Evolutionary conservation across 805 yeast genomes (phyloP), one percentile per base, ranked within the genome.

Genomic region (Candida bentonensis): DNA sequence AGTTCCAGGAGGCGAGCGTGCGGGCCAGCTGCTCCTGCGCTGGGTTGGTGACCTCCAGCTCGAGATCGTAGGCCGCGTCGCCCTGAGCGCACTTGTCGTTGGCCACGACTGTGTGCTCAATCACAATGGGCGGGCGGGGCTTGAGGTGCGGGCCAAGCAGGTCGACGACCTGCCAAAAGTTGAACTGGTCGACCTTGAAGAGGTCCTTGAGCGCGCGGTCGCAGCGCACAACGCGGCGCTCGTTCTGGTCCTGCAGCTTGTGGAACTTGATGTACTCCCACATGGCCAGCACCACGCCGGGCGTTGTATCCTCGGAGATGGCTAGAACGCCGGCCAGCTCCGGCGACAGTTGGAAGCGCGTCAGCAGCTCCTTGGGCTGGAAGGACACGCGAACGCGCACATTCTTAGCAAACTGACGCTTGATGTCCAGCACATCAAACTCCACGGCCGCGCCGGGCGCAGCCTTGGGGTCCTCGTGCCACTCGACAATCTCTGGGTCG

Each of bases 381-480:
- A 92, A 71, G 3, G 86, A 82, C 45, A 92, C 78, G 45, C 76
- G 76, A 42, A 83, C 76, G 40, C 74, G 69, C 42, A 88, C 65
- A 46, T 78, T 78, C 46, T 69, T 71, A 21, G 68, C 64, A 2
- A 97, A 97, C 15, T 72, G 66, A 54, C 98, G 76, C 55, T 82
- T 82, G 45, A 92, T 74, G 57, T 88, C 96, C 46, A 92, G 64
- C 1, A 94, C 96, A 61, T 92, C 97, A 59, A 89, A 89, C 44
- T 78, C 76, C 0, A 72, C 73, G 27, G 27, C 7, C 11, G 27
- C 7, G 22, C 46, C 49, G 23, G 45, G 42, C 15, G 49, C 21
- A 51, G 59, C 22, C 3, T 70, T 62, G 47, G 78, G 81, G n/a
- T n/a, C n/a, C 51, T 81, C 88, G 61, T 87, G 88, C 98, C 98